Conservation (phyloP, 345 rosid species). For the Kandelia obovata region DNA sequence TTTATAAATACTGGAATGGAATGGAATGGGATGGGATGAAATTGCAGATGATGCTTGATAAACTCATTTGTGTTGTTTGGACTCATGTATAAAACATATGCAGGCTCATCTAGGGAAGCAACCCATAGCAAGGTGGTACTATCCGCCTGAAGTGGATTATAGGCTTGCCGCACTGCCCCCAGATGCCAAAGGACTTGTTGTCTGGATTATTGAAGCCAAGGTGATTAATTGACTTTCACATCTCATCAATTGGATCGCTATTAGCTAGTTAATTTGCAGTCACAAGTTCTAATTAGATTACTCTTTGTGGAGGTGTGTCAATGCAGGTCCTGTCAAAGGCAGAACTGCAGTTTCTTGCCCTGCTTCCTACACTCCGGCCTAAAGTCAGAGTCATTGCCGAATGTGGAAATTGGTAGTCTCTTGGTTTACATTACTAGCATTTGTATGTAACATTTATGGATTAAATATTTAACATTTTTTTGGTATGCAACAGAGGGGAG, state of each 20-base stretch:
- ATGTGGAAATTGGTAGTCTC: slow-evolving; percentile 73
- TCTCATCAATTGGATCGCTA: too few relatives aligned
- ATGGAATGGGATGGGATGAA: too few relatives aligned
- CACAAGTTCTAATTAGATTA: background rate
- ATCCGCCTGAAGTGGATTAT: slow-evolving; percentile 86
- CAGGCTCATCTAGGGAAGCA: slow-evolving; percentile 93
- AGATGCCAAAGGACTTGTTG: slow-evolving; percentile 74
- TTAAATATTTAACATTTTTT: background rate
- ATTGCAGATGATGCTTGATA: too few relatives aligned
- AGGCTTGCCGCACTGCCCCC: slow-evolving; percentile 72
- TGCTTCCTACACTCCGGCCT: slow-evolving; percentile 83
- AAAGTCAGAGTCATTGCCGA: slow-evolving; percentile 84
- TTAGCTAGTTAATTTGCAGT: too few relatives aligned
- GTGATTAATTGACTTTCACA: slow-evolving; percentile 19
- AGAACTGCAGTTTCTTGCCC: slow-evolving; percentile 80
- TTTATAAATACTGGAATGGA: too few relatives aligned
- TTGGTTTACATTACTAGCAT: background rate
- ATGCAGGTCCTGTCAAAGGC: slow-evolving; percentile 78
- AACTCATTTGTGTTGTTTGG: too few relatives aligned
- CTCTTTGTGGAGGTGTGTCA: too few relatives aligned
- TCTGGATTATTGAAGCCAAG: slow-evolving; percentile 96
- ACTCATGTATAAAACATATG: background rate
- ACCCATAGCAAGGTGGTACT: slow-evolving; percentile 95
- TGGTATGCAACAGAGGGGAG: too few relatives aligned
- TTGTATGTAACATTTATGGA: background rate